Evolutionary conservation across 306 rosid species (phyloP), one percentile per base, ranked within the genome.

Genomic region (Vigna unguiculata): DNA sequence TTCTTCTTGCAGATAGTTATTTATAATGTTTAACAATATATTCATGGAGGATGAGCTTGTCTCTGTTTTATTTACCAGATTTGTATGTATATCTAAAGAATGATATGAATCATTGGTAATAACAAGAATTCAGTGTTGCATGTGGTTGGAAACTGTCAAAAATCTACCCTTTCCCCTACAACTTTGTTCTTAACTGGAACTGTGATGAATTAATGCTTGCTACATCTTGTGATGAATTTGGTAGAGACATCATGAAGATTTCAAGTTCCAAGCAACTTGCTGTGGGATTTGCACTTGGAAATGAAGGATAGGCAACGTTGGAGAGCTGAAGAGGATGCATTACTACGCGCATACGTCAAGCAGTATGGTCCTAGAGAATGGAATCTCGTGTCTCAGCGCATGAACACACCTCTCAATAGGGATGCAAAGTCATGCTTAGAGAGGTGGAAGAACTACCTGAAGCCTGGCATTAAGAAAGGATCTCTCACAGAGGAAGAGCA

Each of bases 291-390:
- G 90, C 78, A 48, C 82, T 77, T 83, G 93, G 93, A 87, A 80
- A 92, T 90, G 92, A 88, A 90, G 91, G 96, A 90, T 87, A 86
- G 96, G 74, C 93, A 92, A 45, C 91, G 97, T 82, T 87, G 92
- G 96, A 86, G 84, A 78, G 81, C 89, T 78, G 92, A 92, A 75
- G 97, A 92, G 91, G 96, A 92, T 77, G 86, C 91, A 11, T 90
- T 90, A 76, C 72, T 92, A 77, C 81, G 93, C 20, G 93, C 96
- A 1, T 91, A 91, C 76, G 97, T 91, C 76, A 90, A 88, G 66
- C 93, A 91, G 25, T 91, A 91, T 69, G 97, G 97, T 60, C 95
- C 95, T n/a, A 86, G 90, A 78, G 97, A 91, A 85, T 92, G 96
- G 97, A 88, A 85, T 80, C 97, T 92, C 4, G 93, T 92, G 55